These are phyloP conservation scores for Erythrobasidium hasegawianum DNA, from an alignment of 1,284 basidiomycete genomes.

Conservation along the genomic window DNA sequence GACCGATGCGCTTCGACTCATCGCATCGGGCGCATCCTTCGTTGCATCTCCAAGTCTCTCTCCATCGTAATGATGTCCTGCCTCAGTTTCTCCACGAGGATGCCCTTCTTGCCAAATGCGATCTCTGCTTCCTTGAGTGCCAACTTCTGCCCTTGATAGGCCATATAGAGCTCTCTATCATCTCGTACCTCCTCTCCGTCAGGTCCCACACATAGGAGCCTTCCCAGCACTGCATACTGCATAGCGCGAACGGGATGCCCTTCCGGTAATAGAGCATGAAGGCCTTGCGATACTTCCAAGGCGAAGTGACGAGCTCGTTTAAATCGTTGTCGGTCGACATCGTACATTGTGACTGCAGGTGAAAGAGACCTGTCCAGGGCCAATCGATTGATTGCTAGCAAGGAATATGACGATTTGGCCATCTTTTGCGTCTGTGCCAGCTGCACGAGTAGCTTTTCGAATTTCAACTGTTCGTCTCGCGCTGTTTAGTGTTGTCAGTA, in stretches of 20 bases:
- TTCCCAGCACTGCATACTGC: constrained; percentile 15
- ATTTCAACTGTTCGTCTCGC: constrained; percentile 1
- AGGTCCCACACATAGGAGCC: constrained; percentile 4
- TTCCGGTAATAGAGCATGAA: constrained; percentile 6
- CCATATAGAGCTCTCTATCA: constrained; percentile 1
- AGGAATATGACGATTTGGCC: constrained; percentile 13
- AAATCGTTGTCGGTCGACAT: neutral
- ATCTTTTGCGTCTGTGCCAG: constrained; percentile 13
- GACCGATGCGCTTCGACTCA: no score
- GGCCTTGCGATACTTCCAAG: neutral
- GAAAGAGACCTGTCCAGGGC: neutral
- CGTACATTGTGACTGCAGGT: neutral
- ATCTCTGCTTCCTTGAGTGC: constrained; percentile 12
- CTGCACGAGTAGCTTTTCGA: neutral
- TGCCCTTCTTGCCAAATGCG: constrained; percentile 21
- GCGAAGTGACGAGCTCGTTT: neutral
- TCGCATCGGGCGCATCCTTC: neutral
- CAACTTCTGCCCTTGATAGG: constrained; percentile 12
- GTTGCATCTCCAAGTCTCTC: neutral
- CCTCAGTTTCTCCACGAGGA: neutral
- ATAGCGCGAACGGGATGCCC: constrained; percentile 31
- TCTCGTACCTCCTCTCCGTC: constrained; percentile 15
- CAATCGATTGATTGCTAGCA: constrained; percentile 15
- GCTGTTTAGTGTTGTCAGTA: neutral
- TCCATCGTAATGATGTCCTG: neutral